Conservation (phyloP, 2,329 filamentous ascomycete genomes). For the Ascochyta clinopodiicola region DNA sequence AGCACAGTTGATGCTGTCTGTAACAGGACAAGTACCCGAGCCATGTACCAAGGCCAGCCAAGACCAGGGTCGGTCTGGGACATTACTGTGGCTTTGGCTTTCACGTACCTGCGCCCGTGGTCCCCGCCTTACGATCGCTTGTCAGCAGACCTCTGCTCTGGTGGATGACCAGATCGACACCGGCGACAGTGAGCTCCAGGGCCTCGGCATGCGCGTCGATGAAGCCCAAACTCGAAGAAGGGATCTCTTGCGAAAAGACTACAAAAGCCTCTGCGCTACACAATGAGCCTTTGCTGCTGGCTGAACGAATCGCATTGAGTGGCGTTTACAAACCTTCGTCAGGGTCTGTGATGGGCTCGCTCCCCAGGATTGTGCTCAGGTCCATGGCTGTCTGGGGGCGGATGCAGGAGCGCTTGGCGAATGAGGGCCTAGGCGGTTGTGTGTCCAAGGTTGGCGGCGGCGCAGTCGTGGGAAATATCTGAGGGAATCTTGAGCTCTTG, state of each 20-base stretch:
- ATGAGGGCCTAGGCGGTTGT: slow-evolving; percentile 5
- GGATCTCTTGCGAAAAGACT: slow-evolving; percentile 78
- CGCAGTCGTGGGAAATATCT: slow-evolving; percentile 7
- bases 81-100: slow-evolving; percentile 15
- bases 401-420: slow-evolving; percentile 12
- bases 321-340: slow-evolving; percentile 62
- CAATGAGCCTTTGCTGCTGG: slow-evolving; percentile 19
- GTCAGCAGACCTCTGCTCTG: slow-evolving; percentile 85
- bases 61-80: slow-evolving; percentile 24
- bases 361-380: slow-evolving; percentile 48
- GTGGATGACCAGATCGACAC: slow-evolving; percentile 74
- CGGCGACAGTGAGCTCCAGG: slow-evolving; percentile 72
- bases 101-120: slow-evolving; percentile 70
- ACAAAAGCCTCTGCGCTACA: slow-evolving; percentile 76
- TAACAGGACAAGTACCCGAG: slow-evolving; percentile 5
- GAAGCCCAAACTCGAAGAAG: slow-evolving; percentile 75
- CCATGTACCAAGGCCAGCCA: slow-evolving; percentile 29
- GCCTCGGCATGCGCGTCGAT: slow-evolving; percentile 72
- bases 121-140: slow-evolving; percentile 75
- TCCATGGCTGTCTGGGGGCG: slow-evolving; percentile 18
- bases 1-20: slow-evolving; percentile 6
- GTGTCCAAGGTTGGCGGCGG: slow-evolving; percentile 1
- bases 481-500: slow-evolving; percentile 6
- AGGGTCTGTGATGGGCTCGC: slow-evolving; percentile 59
- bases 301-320: not conserved